Evolutionary conservation across 768 basidiomycete species (phyloP).

Genomic region (Termitomyces heimii): DNA sequence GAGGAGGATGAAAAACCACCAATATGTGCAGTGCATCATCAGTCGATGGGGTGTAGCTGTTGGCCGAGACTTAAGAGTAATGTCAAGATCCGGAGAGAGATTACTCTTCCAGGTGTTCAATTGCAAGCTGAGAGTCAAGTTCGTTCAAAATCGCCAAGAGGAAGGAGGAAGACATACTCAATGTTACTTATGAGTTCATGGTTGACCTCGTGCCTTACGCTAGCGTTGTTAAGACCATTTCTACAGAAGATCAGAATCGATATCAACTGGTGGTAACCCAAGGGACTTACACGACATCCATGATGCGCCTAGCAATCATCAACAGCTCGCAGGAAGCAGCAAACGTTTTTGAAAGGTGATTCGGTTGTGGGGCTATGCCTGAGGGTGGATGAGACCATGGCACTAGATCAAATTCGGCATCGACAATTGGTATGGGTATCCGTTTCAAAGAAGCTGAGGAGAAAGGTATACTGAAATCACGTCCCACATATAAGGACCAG

Average conservation of each 20-base stretch:
- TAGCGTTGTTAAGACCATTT: constrained; percentile 35
- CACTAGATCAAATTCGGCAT: constrained; percentile 42
- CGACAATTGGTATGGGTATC: constrained; percentile 43
- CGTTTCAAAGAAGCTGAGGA: constrained; percentile 23
- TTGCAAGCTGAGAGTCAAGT: constrained; percentile 26
- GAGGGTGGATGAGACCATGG: constrained; percentile 37
- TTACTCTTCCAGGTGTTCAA: constrained; percentile 43
- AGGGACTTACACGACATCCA: constrained; percentile 48
- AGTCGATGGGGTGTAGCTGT: constrained; percentile 48
- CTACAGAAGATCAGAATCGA: constrained; percentile 17
- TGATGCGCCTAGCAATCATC: constrained; percentile 42
- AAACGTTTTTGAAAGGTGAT: constrained; percentile 40
- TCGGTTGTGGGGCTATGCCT: constrained; percentile 33
- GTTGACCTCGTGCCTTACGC: constrained; percentile 32
- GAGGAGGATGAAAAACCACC: constrained; percentile 56
- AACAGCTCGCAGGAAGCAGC: constrained; percentile 43
- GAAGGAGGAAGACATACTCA: constrained; percentile 31
- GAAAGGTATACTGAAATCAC: constrained; percentile 45
- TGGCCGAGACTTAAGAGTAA: constrained; percentile 39
- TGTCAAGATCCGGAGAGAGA: constrained; percentile 40
- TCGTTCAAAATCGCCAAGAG: neutral
- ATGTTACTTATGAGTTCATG: constrained; percentile 46
- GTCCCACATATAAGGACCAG: constrained; percentile 63
- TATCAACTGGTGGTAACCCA: neutral
- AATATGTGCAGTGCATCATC: constrained; percentile 50